A percentile compares a stretch with the other conserved stretches of the same genome.
These are phyloP conservation scores for Pholiota conissans DNA, from an alignment of 768 basidiomycete genomes.

Conservation along the genomic window DNA sequence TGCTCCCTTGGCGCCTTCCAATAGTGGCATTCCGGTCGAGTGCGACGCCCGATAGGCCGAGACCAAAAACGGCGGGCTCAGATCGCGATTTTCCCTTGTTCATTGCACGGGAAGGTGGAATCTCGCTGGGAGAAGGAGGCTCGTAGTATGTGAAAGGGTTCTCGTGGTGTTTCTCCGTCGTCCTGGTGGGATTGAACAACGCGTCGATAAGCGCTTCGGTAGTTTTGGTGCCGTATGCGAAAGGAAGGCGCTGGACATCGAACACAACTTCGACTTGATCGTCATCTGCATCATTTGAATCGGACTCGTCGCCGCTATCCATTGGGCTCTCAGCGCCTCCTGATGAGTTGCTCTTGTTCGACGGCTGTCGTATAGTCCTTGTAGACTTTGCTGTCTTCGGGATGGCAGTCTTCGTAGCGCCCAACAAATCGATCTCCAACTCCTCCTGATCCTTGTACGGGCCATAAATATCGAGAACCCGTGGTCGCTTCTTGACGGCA, in stretches of 20 bases:
- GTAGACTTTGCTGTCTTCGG: slow-evolving; percentile 18
- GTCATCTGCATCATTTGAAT: slow-evolving; percentile 1
- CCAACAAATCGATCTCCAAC: slow-evolving; percentile 36
- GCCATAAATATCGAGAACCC: slow-evolving; percentile 47
- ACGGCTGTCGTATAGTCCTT: background rate
- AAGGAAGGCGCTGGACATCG: slow-evolving; percentile 45
- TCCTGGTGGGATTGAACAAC: slow-evolving; percentile 71
- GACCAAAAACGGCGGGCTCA: background rate
- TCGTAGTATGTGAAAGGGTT: slow-evolving; percentile 44
- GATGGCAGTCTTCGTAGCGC: slow-evolving; percentile 18
- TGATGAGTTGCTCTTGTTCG: background rate
- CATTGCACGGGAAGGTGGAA: background rate
- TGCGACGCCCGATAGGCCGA: background rate
- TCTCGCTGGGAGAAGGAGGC: slow-evolving; percentile 12
- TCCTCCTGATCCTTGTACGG: slow-evolving; percentile 37
- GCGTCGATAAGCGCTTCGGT: slow-evolving; percentile 79
- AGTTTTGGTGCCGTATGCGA: slow-evolving; percentile 57
- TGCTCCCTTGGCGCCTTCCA: slow-evolving; percentile 10
- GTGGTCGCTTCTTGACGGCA: slow-evolving; percentile 50
- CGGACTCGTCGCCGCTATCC: slow-evolving; percentile 12
- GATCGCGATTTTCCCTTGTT: background rate
- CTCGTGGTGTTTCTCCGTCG: slow-evolving; percentile 36
- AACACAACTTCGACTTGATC: slow-evolving; percentile 25
- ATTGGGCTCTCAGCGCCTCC: background rate
- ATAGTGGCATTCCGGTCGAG: background rate